Evolutionary conservation across 129 eudicot species (phyloP).

Genomic region (Lactuca sativa): DNA sequence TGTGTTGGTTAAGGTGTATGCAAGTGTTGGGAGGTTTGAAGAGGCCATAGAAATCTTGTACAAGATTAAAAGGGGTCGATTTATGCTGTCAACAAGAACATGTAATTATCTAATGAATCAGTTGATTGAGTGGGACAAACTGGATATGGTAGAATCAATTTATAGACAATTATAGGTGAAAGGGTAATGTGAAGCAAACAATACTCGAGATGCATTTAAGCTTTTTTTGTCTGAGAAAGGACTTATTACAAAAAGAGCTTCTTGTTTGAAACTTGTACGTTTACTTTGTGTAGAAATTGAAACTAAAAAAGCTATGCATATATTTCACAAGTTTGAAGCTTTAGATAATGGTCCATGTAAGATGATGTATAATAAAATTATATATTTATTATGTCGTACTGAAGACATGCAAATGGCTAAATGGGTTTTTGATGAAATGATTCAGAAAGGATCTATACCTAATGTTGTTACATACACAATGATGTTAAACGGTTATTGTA

Average conservation of each 20-base stretch:
- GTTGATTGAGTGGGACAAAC: conserved; percentile 66
- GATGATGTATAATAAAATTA: conserved; percentile 41
- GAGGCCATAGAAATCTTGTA: conserved; percentile 55
- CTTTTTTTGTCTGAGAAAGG: conserved; percentile 36
- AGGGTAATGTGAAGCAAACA: conserved; percentile 64
- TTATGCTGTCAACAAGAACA: conserved; percentile 41
- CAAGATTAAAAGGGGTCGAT: conserved; percentile 38
- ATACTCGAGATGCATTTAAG: conserved; percentile 44
- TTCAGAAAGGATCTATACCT: conserved; percentile 46
- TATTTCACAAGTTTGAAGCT: conserved; percentile 39
- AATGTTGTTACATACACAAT: conserved; percentile 67
- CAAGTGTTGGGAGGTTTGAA: conserved; percentile 51
- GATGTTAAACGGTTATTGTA: conserved; percentile 68
- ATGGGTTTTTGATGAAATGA: conserved; percentile 54
- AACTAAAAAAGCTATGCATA: conserved; percentile 30
- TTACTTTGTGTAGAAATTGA: conserved; percentile 53
- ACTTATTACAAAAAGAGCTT: conserved; percentile 30
- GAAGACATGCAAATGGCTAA: conserved; percentile 58
- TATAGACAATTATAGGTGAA: conserved; percentile 63
- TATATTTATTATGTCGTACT: conserved; percentile 46
- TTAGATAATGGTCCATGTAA: conserved; percentile 36
- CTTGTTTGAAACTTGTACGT: conserved; percentile 51
- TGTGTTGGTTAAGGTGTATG: conserved; percentile 66
- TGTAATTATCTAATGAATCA: conserved; percentile 68
- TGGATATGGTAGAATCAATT: conserved; percentile 35